These are phyloP conservation scores for Entomortierella parvispora DNA, from an alignment of 192 early-diverging fungal species.

Conservation along the genomic window DNA sequence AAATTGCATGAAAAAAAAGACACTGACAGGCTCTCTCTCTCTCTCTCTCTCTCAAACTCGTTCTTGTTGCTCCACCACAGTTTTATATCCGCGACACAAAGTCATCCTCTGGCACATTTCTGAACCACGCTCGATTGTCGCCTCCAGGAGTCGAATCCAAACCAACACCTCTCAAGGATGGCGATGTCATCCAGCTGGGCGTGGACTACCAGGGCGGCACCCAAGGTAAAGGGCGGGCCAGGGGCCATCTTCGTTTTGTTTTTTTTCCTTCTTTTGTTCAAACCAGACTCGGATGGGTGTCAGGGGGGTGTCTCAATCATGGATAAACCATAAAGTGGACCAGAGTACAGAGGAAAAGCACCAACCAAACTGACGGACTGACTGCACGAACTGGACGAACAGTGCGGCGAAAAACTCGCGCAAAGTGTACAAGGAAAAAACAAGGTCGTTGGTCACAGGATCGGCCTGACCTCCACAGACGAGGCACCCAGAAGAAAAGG, in stretches of 20 bases:
- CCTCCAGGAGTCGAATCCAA: conserved; percentile 87
- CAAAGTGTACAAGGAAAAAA: too few relatives aligned
- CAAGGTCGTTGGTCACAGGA: too few relatives aligned
- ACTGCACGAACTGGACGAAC: too few relatives aligned
- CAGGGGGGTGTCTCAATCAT: too few relatives aligned
- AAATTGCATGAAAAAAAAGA: conserved; percentile 3
- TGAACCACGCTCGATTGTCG: conserved; percentile 94
- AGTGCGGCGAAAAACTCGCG: too few relatives aligned
- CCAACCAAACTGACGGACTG: too few relatives aligned
- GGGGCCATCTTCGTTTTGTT: background rate
- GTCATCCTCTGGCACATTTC: conserved; percentile 96
- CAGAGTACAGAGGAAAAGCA: too few relatives aligned
- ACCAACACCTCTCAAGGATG: conserved; percentile 84
- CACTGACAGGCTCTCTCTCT: background rate
- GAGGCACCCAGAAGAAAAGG: background rate
- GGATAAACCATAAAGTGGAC: too few relatives aligned
- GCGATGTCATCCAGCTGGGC: conserved; percentile 95
- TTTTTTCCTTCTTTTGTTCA: background rate
- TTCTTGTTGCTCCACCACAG: too few relatives aligned
- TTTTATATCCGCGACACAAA: conserved; percentile 95
- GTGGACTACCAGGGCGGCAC: conserved; percentile 95
- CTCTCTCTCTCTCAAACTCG: background rate
- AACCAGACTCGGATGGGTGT: too few relatives aligned
- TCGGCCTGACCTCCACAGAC: background rate
- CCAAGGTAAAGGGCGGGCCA: conserved; percentile 62